phyloP scores from a whole-genome alignment of 2,329 filamentous ascomycete species.

The Keithomyces neogunnii region DNA sequence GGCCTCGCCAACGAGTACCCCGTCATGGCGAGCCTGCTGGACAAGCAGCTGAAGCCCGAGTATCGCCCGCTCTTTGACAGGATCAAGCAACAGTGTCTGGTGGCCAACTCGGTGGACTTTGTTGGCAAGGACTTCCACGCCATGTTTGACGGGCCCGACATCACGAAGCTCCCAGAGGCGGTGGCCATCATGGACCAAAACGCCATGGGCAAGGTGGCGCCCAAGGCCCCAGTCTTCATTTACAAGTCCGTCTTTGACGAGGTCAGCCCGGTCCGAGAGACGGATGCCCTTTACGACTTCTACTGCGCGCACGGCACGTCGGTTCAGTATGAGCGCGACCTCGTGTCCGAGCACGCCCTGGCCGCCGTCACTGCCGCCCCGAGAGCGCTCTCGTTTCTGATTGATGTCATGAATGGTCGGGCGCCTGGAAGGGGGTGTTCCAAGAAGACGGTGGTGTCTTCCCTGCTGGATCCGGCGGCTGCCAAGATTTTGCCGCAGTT shows the following conservation, averaged over 20 bases:
- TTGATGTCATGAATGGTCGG: background rate
- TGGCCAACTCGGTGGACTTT: conserved; percentile 18
- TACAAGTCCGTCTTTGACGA: conserved; percentile 1
- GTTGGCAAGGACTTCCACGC: conserved; percentile 25
- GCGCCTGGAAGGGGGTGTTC: background rate
- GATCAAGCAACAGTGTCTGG: conserved; percentile 17
- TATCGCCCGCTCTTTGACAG: conserved; percentile 19
- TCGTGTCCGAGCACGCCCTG: background rate
- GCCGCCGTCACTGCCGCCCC: background rate
- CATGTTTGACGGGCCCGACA: conserved; percentile 27
- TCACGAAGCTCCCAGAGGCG: background rate
- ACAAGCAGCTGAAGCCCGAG: conserved; percentile 12
- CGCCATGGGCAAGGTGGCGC: background rate
- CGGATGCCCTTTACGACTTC: background rate
- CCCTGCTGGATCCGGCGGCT: background rate
- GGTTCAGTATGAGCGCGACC: background rate
- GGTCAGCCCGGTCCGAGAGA: background rate
- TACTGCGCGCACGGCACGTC: conserved; percentile 1
- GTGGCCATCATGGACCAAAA: background rate
- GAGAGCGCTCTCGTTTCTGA: background rate
- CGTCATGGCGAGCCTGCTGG: conserved; percentile 7
- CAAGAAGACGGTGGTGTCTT: background rate
- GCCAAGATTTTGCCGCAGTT: background rate
- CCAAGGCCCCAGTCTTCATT: background rate
- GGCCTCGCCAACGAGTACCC: conserved; percentile 16